These are phyloP conservation scores for Phytophthora cactorum DNA, from an alignment of 352 stramenopile species.

Conservation along the genomic window DNA sequence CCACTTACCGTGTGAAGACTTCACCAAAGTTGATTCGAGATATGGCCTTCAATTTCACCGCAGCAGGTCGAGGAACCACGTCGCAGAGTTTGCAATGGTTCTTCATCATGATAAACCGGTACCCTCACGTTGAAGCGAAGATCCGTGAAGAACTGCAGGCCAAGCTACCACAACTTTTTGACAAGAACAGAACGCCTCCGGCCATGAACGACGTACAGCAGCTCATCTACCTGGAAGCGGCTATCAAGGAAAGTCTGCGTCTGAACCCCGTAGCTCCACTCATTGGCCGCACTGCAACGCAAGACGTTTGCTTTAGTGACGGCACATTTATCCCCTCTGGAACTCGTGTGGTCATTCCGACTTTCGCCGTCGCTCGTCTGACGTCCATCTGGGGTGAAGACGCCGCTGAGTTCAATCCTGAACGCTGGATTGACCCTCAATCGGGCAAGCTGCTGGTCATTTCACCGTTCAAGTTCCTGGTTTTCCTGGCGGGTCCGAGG, in stretches of 20 bases:
- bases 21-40: slow-evolving; percentile 63
- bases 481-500: slow-evolving; percentile 71
- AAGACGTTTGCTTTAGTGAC: slow-evolving; percentile 66
- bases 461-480: slow-evolving; percentile 71
- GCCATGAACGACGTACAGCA: slow-evolving; percentile 52
- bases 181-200: slow-evolving; percentile 24
- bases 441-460: slow-evolving; percentile 42
- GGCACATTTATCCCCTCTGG: slow-evolving; percentile 62
- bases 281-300: slow-evolving; percentile 49
- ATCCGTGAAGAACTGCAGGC: slow-evolving; percentile 57
- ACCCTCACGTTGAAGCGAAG: slow-evolving; percentile 49
- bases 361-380: slow-evolving; percentile 65
- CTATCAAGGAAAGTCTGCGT: slow-evolving; percentile 70
- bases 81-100: slow-evolving; percentile 68
- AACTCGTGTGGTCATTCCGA: slow-evolving; percentile 56
- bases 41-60: slow-evolving; percentile 75
- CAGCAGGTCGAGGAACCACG: slow-evolving; percentile 78
- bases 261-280: slow-evolving; percentile 66
- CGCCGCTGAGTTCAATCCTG: slow-evolving; percentile 64
- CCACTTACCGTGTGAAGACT: slow-evolving; percentile 20
- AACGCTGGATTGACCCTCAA: slow-evolving; percentile 65
- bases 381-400: slow-evolving; percentile 68
- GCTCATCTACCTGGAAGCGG: slow-evolving; percentile 70
- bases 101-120: slow-evolving; percentile 74
- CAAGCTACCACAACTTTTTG: slow-evolving; percentile 46